Base-by-base conservation (phyloP, 2,329 filamentous ascomycete genomes). In the Westerdykella aurantiaca region DNA sequence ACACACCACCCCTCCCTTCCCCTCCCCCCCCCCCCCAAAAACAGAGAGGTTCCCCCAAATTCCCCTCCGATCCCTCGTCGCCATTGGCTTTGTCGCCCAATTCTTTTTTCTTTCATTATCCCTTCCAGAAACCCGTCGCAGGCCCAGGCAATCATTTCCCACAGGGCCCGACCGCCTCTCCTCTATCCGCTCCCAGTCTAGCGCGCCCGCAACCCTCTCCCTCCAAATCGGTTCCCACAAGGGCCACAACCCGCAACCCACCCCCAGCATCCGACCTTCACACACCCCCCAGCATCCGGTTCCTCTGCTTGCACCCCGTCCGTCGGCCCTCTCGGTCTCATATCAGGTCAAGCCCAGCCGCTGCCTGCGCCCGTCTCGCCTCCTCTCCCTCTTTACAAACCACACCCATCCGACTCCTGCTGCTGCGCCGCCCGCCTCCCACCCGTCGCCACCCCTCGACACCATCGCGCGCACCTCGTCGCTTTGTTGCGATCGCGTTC, bases 1-100 rank as follows among this genome's bases (percentile, higher is more conserved):
- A 35, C 42, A 31, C 42, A 21, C 35, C 42, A 31, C 35, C 37
- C 37, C 14, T 34, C 33, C 4, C 37, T 11, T 18, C 16, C 37
- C 13, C 3, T 3, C 22, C 21, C 4, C 34, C 29, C 48, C 44
- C 43, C 40, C 41, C 40, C 48, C 41, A 29, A 41, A 44, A 43
- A 48, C 43, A 49, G 42, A 42, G 53, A 50, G 46, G 50, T 52
- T 50, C 51, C 55, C 47, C 58, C 55, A 50, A 58, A 55, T 45
- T 52, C 55, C 52, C 39, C 37, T 45, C 44, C 49, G 47, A 21
- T 44, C 55, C 41, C 44, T 47, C 48, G 44, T 53, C 46, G 22
- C 50, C 56, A 61, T 60, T 59, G 58, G 57, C 50, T 51, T 61
- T 48, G 38, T 39, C 53, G 39, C 41, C 52, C 46, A 46, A 29